Base-by-base conservation (phyloP, 2,329 filamentous ascomycete genomes). In the Paraphoma sp. region DNA sequence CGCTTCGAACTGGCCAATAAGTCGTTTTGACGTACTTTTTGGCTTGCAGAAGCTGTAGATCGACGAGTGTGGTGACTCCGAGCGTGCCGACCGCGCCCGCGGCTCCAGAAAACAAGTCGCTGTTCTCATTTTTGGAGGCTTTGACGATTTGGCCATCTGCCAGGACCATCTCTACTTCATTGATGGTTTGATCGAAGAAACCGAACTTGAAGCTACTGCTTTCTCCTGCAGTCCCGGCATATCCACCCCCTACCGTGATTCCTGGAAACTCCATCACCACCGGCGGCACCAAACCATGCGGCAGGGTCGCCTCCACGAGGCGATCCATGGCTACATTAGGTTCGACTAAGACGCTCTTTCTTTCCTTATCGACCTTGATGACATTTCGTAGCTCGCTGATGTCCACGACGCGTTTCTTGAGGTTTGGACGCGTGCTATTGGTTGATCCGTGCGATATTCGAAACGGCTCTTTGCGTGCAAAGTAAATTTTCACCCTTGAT, bases 371-470 rank as follows among this genome's bases (percentile, higher is more conserved):
- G 45, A 93, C 78, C 8, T 80, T 75, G 9, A 93, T 78, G 14
- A 93, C 84, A 72, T 85, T 82, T 61, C 80, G 82, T 9, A 93
- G 82, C 4, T 72, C 69, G 74, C 87, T 89, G 38, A 88, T 92
- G 72, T 92, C 88, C 53, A 93, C 81, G 9, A 86, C 81, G 43
- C 57, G 70, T 36, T 72, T 71, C 48, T 76, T 73, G 7, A 73
- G 64, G 8, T 74, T 73, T 33, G 83, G 82, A 7, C 90, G 87
- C 38, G 90, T 93, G 75, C 87, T 91, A 78, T 91, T 92, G 28
- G 90, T 92, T 0, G 88, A 87, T 58, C 90, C 90, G 76, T 93
- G 90, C 65, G 87, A 90, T 70, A 93, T 88, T n/a, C 89, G 84
- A 75, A 91, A 93, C 2, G 88, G 84, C 69, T 83, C 77, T 52